Percentiles rank a stretch among this genome's conserved stretches.
Conservation (phyloP, 139 green algal species). For the Picochlorum sp. region DNA sequence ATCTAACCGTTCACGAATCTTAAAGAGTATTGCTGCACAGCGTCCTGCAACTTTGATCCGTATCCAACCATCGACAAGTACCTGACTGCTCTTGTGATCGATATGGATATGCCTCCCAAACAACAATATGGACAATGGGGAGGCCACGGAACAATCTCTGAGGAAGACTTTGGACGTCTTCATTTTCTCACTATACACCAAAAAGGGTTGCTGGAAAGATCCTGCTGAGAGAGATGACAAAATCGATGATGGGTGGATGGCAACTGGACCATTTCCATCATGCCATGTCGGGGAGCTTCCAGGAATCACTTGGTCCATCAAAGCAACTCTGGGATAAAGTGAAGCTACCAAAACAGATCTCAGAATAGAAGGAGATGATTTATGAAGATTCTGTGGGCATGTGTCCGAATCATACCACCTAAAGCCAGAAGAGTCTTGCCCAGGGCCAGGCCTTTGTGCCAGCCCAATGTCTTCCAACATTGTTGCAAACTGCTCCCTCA, state of each 20-base stretch:
- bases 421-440: background rate
- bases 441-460: background rate
- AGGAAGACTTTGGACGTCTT: slow-evolving; percentile 68
- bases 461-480: slow-evolving; percentile 73
- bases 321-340: slow-evolving; percentile 78
- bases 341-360: slow-evolving; percentile 76
- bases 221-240: slow-evolving; percentile 31
- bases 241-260: slow-evolving; percentile 61
- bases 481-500: slow-evolving; percentile 58
- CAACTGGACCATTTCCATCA: slow-evolving; percentile 44
- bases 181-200: slow-evolving; percentile 82
- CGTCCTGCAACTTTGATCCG: slow-evolving; percentile 34
- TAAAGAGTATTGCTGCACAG: slow-evolving; percentile 41
- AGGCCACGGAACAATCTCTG: slow-evolving; percentile 70
- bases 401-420: slow-evolving; percentile 22
- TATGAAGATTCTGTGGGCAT: slow-evolving; percentile 17
- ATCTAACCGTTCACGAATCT: background rate
- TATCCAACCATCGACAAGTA: slow-evolving; percentile 69
- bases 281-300: slow-evolving; percentile 37
- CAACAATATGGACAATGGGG: slow-evolving; percentile 72
- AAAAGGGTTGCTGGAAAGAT: slow-evolving; percentile 52
- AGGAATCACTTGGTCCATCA: slow-evolving; percentile 41
- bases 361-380: slow-evolving; percentile 24
- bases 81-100: slow-evolving; percentile 48
- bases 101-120: slow-evolving; percentile 66